Conservation (phyloP, 306 rosid species). For the Phaseolus lunatus region DNA sequence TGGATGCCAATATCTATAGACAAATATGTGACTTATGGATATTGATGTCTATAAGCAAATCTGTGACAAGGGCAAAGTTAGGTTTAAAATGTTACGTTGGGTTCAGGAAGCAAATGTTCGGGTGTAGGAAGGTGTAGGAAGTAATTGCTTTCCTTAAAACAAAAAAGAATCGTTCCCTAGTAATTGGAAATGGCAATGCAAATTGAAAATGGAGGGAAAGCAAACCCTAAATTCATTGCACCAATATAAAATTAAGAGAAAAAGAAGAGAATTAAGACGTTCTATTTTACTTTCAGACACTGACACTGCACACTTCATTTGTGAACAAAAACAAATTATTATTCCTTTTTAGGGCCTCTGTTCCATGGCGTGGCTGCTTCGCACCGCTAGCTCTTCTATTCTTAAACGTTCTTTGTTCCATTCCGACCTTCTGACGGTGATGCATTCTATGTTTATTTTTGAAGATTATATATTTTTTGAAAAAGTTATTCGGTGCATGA, state of each 20-base stretch:
- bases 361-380: slow-evolving; percentile 82
- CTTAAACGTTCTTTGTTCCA: slow-evolving; percentile 60
- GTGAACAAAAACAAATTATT: not conserved
- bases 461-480: not conserved
- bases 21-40: too few relatives aligned
- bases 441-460: slow-evolving; percentile 5
- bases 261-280: not conserved
- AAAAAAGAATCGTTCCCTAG: not conserved
- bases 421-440: slow-evolving; percentile 47
- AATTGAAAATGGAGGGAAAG: slow-evolving; percentile 48
- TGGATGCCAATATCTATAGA: too few relatives aligned
- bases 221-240: slow-evolving; percentile 35
- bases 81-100: too few relatives aligned
- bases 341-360: not conserved
- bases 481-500: not conserved
- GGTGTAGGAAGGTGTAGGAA: too few relatives aligned
- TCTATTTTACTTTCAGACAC: not conserved
- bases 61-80: too few relatives aligned
- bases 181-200: not conserved
- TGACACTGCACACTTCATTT: slow-evolving; percentile 11
- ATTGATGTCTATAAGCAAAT: too few relatives aligned
- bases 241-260: not conserved
- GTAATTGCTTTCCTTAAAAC: too few relatives aligned
- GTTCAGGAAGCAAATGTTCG: too few relatives aligned
- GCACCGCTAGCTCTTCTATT: slow-evolving; percentile 53